A percentile compares a stretch with the other conserved stretches of the same genome.
phyloP scores from a whole-genome alignment of 176 grass and related monocot genomes.

The maize (Zea mays) region Zm-B73-REFERENCE-NAM-5.0 NC_050096.1:25398001-25398500 shows the following conservation, averaged over 20 bases:
- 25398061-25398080: conserved; percentile 97
- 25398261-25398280: not conserved
- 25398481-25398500: not conserved
- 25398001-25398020: conserved; percentile 25
- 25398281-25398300: conserved; percentile 11
- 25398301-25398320: not conserved
- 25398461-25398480: conserved; percentile 33
- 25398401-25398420: not conserved
- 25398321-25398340: not conserved
- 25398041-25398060: conserved; percentile 94
- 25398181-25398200: conserved; percentile 7
- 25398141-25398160: conserved; percentile 94
- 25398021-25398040: conserved; percentile 97
- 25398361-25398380: conserved; percentile 2
- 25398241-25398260: not conserved
- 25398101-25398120: conserved; percentile 91
- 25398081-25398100: conserved; percentile 82
- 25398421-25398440: conserved; percentile 17
- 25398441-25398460: not conserved
- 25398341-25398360: not conserved
- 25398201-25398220: not conserved
- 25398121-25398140: conserved; percentile 97
- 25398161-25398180: not conserved
- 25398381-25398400: conserved; percentile 26
- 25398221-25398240: conserved; percentile 1